Conservation (phyloP, 2,329 filamentous ascomycete genomes). For the Setomelanomma holmii region DNA sequence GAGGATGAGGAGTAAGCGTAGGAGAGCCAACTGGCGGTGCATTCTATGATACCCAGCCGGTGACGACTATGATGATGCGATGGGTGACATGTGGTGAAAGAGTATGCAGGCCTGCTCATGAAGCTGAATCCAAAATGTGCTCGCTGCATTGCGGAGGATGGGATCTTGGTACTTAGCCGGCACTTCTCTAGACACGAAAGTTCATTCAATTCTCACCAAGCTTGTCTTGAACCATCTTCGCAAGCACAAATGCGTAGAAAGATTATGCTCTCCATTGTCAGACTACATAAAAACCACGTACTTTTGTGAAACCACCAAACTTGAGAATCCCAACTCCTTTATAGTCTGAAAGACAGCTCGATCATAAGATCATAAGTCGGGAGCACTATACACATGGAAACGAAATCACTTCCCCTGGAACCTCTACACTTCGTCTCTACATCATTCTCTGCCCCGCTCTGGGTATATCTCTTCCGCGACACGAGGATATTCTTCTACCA, state of each 20-base stretch:
- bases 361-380: slow-evolving; percentile 9
- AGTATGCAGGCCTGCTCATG: too few relatives aligned
- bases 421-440: neutral
- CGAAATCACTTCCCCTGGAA: slow-evolving; percentile 8
- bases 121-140: neutral
- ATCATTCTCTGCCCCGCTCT: neutral
- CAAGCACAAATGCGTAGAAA: too few relatives aligned
- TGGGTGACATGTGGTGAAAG: slow-evolving; percentile 26
- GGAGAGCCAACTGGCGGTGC: neutral
- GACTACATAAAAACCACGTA: neutral
- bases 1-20: slow-evolving; percentile 60
- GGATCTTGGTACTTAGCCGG: too few relatives aligned
- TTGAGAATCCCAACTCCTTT: slow-evolving; percentile 12
- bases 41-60: slow-evolving; percentile 29
- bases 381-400: slow-evolving; percentile 22
- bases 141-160: neutral
- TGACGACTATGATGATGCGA: slow-evolving; percentile 25
- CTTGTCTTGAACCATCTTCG: neutral
- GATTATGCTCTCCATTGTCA: neutral
- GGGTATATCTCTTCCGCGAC: slow-evolving; percentile 16
- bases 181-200: neutral
- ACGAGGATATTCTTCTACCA: neutral
- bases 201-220: neutral
- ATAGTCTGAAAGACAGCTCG: slow-evolving; percentile 7
- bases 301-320: neutral